Base-by-base conservation (phyloP, 2,329 filamentous ascomycete species). In the Fusarium lateritium region DNA sequence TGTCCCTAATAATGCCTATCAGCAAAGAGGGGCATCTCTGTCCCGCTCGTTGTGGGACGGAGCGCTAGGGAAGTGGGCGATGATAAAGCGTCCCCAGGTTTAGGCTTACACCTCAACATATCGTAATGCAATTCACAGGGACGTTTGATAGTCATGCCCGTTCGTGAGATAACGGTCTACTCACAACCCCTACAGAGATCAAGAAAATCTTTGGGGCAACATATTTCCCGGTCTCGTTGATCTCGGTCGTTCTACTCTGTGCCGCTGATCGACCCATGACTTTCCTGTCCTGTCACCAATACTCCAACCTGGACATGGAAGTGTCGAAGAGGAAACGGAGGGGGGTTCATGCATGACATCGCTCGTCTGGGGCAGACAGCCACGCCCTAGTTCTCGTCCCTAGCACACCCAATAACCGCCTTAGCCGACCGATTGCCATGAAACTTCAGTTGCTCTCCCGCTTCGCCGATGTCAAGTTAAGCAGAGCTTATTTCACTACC, bases 301-400 rank as follows among this genome's bases (percentile, higher is more conserved):
- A 28, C 62, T 59, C 51, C 22, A 62, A 34, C 49, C 31, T 55
- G 45, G 39, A 65, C 60, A 55, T 65, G 39, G 31, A 59, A 65
- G 58, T 31, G 51, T 50, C 38, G 54, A 33, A n/a, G 42, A 50
- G 39, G 10, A 39, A 67, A 61, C 51, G 56, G 57, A 61, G 59
- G 51, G 53, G 50, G 56, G 70, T 75, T 74, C 72, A 74, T 74
- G 72, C 72, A 74, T 73, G 64, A 75, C 72, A 75, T 74, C 69
- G 66, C 66, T 47, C 46, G 49, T 52, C 56, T 58, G 43, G 55
- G 54, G 52, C 26, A 60, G 33, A 51, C 59, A 58, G 31, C 60
- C 60, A 58, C 56, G 46, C 34, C 59, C 56, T 53, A 49, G 28
- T 44, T 40, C 19, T 52, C 28, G 34, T 40, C 40, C 24, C 47